Conservation (phyloP, 148 eudicot genomes). For the Cornus suecica region DNA sequence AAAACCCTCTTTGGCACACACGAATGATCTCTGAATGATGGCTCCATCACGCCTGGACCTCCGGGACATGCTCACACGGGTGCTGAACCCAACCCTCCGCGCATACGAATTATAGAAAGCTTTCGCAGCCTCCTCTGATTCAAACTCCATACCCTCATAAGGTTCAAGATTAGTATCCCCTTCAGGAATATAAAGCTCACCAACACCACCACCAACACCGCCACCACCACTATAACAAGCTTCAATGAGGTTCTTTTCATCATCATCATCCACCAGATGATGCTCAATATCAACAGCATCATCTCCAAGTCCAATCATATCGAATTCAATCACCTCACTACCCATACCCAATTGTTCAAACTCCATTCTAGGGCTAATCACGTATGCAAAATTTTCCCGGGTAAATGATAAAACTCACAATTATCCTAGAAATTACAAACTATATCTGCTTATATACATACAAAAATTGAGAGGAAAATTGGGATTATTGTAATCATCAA, state of each 20-base stretch:
- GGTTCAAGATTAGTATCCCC: constrained; percentile 41
- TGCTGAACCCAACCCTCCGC: constrained; percentile 51
- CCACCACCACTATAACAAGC: constrained; percentile 10
- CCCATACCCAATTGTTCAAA: constrained; percentile 15
- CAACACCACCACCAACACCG: constrained; percentile 1
- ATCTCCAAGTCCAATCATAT: constrained; percentile 15
- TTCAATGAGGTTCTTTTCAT: not conserved
- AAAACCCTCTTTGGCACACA: constrained; percentile 58
- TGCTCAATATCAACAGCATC: constrained; percentile 11
- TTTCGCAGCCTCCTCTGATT: constrained; percentile 58
- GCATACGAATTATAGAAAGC: constrained; percentile 59
- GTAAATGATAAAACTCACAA: not conserved
- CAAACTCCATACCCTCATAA: constrained; percentile 53
- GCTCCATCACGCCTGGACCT: constrained; percentile 46
- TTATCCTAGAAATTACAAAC: too few species aligned
- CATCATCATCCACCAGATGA: constrained; percentile 6
- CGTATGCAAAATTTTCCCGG: not conserved
- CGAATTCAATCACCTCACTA: constrained; percentile 14
- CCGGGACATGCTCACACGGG: constrained; percentile 49
- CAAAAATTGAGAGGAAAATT: not conserved
- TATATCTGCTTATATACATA: not conserved
- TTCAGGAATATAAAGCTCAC: constrained; percentile 21
- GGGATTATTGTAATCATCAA: not conserved
- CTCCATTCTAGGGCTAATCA: constrained; percentile 9
- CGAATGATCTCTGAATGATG: constrained; percentile 51